A percentile compares a stretch with the other conserved stretches of the same genome.
These are phyloP conservation scores for Phanerodontia chrysosporium DNA, from an alignment of 768 basidiomycete genomes.

Conservation along the genomic window DNA sequence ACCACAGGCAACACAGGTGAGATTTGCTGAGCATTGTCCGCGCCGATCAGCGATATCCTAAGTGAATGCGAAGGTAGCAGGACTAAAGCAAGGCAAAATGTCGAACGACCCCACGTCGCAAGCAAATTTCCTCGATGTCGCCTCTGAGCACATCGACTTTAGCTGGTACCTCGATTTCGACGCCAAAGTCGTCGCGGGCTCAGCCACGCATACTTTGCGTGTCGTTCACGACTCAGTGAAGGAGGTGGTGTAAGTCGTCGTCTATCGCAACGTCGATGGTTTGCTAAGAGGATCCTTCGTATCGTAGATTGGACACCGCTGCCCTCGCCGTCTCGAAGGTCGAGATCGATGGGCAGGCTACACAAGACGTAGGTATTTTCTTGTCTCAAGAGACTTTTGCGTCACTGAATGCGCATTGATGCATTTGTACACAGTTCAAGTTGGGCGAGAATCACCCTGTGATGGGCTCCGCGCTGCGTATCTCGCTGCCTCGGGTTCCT, in stretches of 20 bases:
- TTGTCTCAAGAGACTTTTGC: not conserved
- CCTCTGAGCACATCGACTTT: conserved; percentile 63
- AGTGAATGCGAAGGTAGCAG: too few species aligned
- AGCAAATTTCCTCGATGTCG: conserved; percentile 71
- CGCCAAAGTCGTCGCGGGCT: conserved; percentile 55
- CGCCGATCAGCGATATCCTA: too few species aligned
- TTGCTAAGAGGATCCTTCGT: not conserved
- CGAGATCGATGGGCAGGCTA: conserved; percentile 46
- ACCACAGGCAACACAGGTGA: too few species aligned
- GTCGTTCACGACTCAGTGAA: conserved; percentile 49
- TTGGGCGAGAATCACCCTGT: conserved; percentile 58
- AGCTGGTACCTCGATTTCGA: conserved; percentile 80
- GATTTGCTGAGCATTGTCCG: too few species aligned
- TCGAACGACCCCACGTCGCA: conserved; percentile 64
- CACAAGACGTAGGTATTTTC: conserved; percentile 7
- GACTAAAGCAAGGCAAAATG: not conserved
- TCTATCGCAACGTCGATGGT: not conserved
- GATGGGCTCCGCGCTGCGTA: conserved; percentile 72
- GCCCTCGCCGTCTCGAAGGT: conserved; percentile 58
- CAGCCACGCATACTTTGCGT: conserved; percentile 56
- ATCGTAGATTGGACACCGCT: conserved; percentile 60
- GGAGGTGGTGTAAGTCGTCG: conserved; percentile 52
- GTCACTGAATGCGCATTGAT: not conserved
- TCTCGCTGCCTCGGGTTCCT: conserved; percentile 45
- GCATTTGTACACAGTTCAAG: conserved; percentile 36